Conservation (phyloP, 2,329 filamentous ascomycete species). For the Cercospora brassicicola region DNA sequence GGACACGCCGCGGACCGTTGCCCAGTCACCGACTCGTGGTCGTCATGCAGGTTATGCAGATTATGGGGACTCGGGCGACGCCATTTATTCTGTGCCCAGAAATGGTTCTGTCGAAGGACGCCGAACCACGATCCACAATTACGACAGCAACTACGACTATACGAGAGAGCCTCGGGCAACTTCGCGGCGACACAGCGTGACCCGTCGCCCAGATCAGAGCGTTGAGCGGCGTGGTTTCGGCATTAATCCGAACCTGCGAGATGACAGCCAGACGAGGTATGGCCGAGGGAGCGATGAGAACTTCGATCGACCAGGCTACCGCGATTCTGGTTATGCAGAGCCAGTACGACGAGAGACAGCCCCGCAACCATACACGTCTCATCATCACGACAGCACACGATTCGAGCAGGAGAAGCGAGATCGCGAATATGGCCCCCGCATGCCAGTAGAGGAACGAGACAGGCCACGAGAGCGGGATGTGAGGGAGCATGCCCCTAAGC, state of each 20-base stretch:
- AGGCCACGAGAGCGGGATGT: conserved; percentile 37
- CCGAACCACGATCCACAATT: conserved; percentile 51
- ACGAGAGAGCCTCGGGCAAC: conserved; percentile 44
- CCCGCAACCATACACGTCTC: conserved; percentile 24
- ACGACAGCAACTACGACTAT: conserved; percentile 46
- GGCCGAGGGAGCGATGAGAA: conserved; percentile 43
- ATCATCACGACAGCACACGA: conserved; percentile 30
- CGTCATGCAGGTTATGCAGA: conserved; percentile 26
- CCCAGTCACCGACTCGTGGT: conserved; percentile 33
- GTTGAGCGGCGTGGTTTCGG: conserved; percentile 52
- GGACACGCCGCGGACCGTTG: conserved; percentile 33
- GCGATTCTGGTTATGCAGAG: conserved; percentile 34
- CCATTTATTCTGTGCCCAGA: conserved; percentile 41
- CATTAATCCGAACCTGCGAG: conserved; percentile 35
- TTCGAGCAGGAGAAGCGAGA: conserved; percentile 34
- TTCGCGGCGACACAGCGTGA: conserved; percentile 41
- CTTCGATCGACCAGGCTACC: conserved; percentile 41
- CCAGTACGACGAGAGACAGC: conserved; percentile 35
- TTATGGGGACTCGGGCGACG: conserved; percentile 38
- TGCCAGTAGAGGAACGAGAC: conserved; percentile 33
- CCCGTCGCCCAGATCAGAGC: conserved; percentile 44
- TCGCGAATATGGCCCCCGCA: conserved; percentile 28
- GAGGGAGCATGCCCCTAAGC: conserved; percentile 23
- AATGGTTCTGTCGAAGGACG: conserved; percentile 43
- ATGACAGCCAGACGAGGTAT: conserved; percentile 32